These are phyloP conservation scores for Alternaria sp. DNA, from an alignment of 2,329 filamentous ascomycete species.

Conservation along the genomic window DNA sequence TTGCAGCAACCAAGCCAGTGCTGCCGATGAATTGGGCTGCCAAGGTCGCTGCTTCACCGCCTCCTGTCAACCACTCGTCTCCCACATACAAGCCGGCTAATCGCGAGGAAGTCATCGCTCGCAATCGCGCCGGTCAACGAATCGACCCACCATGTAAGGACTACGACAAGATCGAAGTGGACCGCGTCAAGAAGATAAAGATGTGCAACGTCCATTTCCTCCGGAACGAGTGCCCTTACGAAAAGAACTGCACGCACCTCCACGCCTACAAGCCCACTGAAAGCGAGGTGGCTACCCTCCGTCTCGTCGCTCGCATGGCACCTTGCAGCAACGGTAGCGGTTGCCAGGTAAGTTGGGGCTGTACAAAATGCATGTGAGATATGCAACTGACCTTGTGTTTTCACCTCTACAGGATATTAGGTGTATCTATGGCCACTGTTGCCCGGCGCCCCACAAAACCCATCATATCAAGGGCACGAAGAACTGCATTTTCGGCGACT, in stretches of 20 bases:
- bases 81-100: conserved; percentile 35
- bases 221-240: conserved; percentile 65
- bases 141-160: conserved; percentile 62
- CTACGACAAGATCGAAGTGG: conserved; percentile 65
- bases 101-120: conserved; percentile 56
- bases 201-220: conserved; percentile 70
- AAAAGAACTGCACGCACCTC: conserved; percentile 64
- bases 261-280: conserved; percentile 63
- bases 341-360: conserved; percentile 69
- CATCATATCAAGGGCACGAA: conserved; percentile 59
- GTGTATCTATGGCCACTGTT: conserved; percentile 72
- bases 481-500: conserved; percentile 66
- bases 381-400: background rate
- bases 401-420: conserved; percentile 35
- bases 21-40: conserved; percentile 41
- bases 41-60: conserved; percentile 47
- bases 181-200: conserved; percentile 69
- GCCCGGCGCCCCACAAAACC: conserved; percentile 59
- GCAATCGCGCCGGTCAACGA: conserved; percentile 68
- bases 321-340: conserved; percentile 66
- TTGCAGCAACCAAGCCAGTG: conserved; percentile 17
- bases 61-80: conserved; percentile 29
- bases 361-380: conserved; percentile 52
- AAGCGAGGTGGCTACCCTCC: conserved; percentile 63
- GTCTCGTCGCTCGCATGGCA: conserved; percentile 69